Percentiles rank a stretch among this genome's conserved stretches.
Evolutionary conservation across 257 asterid genomes (phyloP).

Genomic region (Przewalskia tangutica): DNA sequence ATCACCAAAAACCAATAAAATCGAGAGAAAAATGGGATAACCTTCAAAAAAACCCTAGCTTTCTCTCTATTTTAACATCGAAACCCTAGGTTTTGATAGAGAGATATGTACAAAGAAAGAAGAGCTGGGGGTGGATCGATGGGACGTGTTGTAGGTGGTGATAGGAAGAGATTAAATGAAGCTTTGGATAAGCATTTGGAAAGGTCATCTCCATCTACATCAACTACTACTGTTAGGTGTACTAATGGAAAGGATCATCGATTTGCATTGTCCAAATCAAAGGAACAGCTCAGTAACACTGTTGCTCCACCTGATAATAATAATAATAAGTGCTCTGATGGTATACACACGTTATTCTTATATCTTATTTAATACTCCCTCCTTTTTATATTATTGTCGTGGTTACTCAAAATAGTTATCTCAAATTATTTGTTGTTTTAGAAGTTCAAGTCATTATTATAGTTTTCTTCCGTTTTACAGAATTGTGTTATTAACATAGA

Average conservation of each 20-base stretch:
- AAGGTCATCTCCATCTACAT: slow-evolving; percentile 30
- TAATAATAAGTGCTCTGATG: slow-evolving; percentile 17
- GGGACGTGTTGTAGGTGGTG: slow-evolving; percentile 27
- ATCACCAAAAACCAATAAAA: neutral
- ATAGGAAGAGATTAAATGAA: slow-evolving; percentile 41
- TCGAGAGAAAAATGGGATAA: neutral
- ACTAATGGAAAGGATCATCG: slow-evolving; percentile 20
- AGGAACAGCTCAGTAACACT: neutral
- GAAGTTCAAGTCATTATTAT: too few relatives aligned
- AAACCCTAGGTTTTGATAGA: slow-evolving; percentile 1
- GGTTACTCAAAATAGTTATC: too few relatives aligned
- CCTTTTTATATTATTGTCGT: too few relatives aligned
- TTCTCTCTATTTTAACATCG: neutral
- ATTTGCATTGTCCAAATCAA: slow-evolving; percentile 13
- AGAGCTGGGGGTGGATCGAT: slow-evolving; percentile 26
- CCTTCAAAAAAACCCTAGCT: neutral
- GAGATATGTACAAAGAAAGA: slow-evolving; percentile 24
- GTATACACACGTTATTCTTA: neutral
- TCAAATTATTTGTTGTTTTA: too few relatives aligned
- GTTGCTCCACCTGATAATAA: neutral
- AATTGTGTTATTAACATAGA: too few relatives aligned
- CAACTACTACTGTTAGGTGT: slow-evolving; percentile 16
- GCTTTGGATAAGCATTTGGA: slow-evolving; percentile 42
- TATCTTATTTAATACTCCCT: too few relatives aligned
- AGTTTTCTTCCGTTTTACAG: too few relatives aligned